phyloP scores from a whole-genome alignment of 202 grass and related monocot species.

The Sporobolus alterniflorus region DNA sequence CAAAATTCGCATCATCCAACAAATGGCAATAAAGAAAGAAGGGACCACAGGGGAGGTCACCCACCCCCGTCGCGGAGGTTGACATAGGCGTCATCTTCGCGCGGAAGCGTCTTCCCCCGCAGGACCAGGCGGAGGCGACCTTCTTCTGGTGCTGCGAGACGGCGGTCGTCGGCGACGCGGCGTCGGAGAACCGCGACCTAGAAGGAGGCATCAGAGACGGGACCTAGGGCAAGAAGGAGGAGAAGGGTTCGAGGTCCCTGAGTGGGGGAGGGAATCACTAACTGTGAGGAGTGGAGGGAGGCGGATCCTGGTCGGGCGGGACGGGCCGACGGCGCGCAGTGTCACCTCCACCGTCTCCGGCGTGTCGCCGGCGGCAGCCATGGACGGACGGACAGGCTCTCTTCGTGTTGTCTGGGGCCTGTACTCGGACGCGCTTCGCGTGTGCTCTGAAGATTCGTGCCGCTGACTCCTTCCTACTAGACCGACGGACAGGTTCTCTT shows the following conservation, averaged over 20 bases:
- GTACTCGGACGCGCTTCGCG: neutral
- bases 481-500: neutral
- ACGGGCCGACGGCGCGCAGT: constrained; percentile 63
- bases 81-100: constrained; percentile 40
- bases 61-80: constrained; percentile 54
- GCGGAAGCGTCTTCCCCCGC: constrained; percentile 52
- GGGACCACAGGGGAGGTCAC: constrained; percentile 3
- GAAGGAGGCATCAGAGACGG: neutral
- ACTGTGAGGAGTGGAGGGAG: constrained; percentile 55
- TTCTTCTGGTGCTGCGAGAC: constrained; percentile 28
- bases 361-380: constrained; percentile 30
- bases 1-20: neutral
- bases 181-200: constrained; percentile 56
- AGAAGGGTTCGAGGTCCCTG: neutral
- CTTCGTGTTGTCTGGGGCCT: neutral
- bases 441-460: no score
- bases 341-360: constrained; percentile 59
- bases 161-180: constrained; percentile 43
- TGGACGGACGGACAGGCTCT: neutral
- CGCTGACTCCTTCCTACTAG: no score
- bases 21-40: neutral
- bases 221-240: neutral
- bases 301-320: constrained; percentile 56
- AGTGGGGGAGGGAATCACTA: constrained; percentile 10
- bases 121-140: constrained; percentile 66